Evolutionary conservation across 2,329 filamentous ascomycete species (phyloP).

Genomic region (Lecanicillium sp.): DNA sequence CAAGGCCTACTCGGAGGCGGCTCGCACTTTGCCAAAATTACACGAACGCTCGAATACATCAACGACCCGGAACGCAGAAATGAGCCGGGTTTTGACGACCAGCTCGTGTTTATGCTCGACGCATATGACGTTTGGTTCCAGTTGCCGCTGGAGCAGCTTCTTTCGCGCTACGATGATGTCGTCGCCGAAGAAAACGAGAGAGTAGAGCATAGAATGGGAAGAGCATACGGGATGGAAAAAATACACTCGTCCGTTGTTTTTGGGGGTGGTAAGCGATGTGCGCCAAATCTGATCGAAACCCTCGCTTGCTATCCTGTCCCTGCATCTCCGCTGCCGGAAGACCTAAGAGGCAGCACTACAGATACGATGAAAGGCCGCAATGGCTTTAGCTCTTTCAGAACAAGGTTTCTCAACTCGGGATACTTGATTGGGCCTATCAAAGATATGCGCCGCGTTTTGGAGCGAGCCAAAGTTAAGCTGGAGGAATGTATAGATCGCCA

Average conservation of each 20-base stretch:
- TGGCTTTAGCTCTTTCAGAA: constrained; percentile 12
- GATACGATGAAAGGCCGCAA: constrained; percentile 14
- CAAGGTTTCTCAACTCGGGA: constrained; percentile 18
- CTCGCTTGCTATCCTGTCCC: constrained; percentile 16
- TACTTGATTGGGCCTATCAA: constrained; percentile 18
- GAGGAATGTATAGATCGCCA: constrained; percentile 12
- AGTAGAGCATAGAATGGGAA: constrained; percentile 15
- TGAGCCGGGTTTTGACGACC: constrained; percentile 16
- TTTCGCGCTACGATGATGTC: constrained; percentile 18
- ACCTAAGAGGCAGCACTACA: constrained; percentile 15
- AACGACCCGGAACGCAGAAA: constrained; percentile 13
- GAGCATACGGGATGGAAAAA: constrained; percentile 13
- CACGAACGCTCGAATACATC: constrained; percentile 17
- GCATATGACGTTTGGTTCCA: constrained; percentile 26
- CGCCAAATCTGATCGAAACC: constrained; percentile 15
- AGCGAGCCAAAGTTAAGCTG: constrained; percentile 15
- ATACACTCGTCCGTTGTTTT: constrained; percentile 18
- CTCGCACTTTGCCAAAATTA: constrained; percentile 22
- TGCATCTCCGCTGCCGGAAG: constrained; percentile 11
- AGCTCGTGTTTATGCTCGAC: constrained; percentile 22
- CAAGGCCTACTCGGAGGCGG: constrained; percentile 15
- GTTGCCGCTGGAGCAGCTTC: constrained; percentile 18
- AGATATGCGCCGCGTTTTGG: constrained; percentile 15
- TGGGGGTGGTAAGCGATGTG: constrained; percentile 19
- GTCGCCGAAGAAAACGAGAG: constrained; percentile 15